A percentile compares a stretch with the other conserved stretches of the same genome.
phyloP scores from a whole-genome alignment of 2,329 filamentous ascomycete genomes.

The Ascochyta koolunga region DNA sequence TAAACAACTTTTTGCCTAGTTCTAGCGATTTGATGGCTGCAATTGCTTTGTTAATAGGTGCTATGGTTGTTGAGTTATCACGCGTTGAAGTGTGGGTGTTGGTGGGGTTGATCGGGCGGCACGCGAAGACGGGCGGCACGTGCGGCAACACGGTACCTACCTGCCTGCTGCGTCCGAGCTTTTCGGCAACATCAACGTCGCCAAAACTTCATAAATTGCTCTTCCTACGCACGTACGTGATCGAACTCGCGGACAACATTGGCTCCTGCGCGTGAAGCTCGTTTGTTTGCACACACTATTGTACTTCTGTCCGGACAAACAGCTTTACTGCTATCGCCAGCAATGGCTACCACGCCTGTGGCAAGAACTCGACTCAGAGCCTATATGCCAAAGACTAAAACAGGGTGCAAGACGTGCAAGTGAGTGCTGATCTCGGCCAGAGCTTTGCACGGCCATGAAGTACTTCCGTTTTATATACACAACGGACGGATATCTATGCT shows the following conservation, averaged over 20 bases:
- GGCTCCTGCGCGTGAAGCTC: not conserved
- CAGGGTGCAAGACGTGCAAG: slow-evolving; percentile 19
- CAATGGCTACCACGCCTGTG: not conserved
- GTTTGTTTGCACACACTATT: not conserved
- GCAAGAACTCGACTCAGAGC: not conserved
- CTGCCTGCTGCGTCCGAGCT: too few species aligned
- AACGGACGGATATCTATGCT: not conserved
- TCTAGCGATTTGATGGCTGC: too few species aligned
- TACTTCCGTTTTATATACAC: not conserved
- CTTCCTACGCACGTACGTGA: not conserved
- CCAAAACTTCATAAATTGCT: not conserved
- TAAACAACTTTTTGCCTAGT: too few species aligned
- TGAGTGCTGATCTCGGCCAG: slow-evolving; percentile 12
- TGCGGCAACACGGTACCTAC: too few species aligned
- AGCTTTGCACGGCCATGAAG: not conserved
- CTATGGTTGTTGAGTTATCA: too few species aligned
- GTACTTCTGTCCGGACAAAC: not conserved
- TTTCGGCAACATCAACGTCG: not conserved
- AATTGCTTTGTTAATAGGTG: too few species aligned
- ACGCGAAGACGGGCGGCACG: too few species aligned
- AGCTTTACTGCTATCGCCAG: not conserved
- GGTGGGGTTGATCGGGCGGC: too few species aligned
- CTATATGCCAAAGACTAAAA: slow-evolving; percentile 10
- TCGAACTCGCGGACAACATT: not conserved
- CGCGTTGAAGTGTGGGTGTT: too few species aligned